Percentiles rank a stretch among this genome's conserved stretches.
These are phyloP conservation scores for Clarireedia paspali DNA, from an alignment of 2,329 filamentous ascomycete genomes.

Conservation along the genomic window DNA sequence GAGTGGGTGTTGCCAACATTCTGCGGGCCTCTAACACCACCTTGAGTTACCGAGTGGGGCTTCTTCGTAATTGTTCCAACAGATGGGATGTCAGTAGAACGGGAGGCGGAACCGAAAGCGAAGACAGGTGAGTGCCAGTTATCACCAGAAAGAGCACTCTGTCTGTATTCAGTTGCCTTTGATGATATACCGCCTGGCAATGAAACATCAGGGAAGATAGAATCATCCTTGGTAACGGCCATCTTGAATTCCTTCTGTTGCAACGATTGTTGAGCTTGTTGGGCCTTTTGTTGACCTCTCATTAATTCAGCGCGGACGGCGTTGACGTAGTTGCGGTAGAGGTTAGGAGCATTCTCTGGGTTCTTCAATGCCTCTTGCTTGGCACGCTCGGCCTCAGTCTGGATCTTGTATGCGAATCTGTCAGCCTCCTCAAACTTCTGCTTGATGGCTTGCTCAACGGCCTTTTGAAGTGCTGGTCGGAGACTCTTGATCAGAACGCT, in stretches of 20 bases:
- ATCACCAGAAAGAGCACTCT: constrained; percentile 80
- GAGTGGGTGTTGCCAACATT: constrained; percentile 20
- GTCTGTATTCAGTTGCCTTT: constrained; percentile 91
- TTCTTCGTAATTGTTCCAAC: constrained; percentile 49
- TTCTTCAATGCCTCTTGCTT: constrained; percentile 40
- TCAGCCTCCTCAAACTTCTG: constrained; percentile 74
- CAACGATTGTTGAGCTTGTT: constrained; percentile 64
- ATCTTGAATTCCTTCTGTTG: constrained; percentile 71
- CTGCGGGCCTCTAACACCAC: constrained; percentile 22
- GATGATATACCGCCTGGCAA: constrained; percentile 82
- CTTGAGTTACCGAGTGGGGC: constrained; percentile 24
- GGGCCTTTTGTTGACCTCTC: constrained; percentile 71
- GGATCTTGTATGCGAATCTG: constrained; percentile 63
- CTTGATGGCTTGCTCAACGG: constrained; percentile 78
- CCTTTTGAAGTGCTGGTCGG: constrained; percentile 74
- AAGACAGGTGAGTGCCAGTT: constrained; percentile 95
- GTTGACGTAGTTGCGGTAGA: constrained; percentile 76
- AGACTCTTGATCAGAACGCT: constrained; percentile 78
- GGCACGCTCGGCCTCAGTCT: constrained; percentile 73
- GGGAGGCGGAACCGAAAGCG: constrained; percentile 69
- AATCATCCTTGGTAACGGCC: constrained; percentile 80
- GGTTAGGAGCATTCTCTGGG: constrained; percentile 63
- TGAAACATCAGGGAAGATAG: constrained; percentile 82
- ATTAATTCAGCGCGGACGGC: constrained; percentile 67
- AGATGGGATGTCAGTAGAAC: constrained; percentile 63